Conservation (phyloP, 1,284 basidiomycete species). For the Cerioporus squamosus region DNA sequence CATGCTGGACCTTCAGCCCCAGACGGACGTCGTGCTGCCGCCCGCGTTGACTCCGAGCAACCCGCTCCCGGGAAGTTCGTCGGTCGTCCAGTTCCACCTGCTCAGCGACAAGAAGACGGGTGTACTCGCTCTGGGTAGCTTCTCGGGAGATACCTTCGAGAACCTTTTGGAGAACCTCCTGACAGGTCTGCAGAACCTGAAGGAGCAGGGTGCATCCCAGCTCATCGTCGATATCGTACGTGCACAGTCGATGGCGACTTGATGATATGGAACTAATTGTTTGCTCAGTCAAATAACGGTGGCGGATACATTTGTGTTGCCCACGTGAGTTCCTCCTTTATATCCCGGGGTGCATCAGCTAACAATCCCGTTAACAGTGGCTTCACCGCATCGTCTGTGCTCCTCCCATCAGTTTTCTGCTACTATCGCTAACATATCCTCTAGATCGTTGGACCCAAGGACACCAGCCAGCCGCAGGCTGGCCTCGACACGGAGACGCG, state of each 20-base stretch:
- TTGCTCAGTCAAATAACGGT: constrained; percentile 57
- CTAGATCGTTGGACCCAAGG: constrained; percentile 58
- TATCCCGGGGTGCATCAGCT: background rate
- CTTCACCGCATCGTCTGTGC: constrained; percentile 60
- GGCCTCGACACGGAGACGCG: constrained; percentile 58
- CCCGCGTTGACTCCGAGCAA: constrained; percentile 46
- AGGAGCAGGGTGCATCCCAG: constrained; percentile 51
- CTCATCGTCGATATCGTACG: constrained; percentile 59
- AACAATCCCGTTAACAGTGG: constrained; percentile 46
- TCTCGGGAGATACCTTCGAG: constrained; percentile 49
- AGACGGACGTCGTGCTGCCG: constrained; percentile 55
- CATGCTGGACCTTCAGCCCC: constrained; percentile 50
- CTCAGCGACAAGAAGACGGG: constrained; percentile 59
- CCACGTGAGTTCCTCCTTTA: constrained; percentile 44
- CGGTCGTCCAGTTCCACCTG: constrained; percentile 59
- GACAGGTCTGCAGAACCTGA: constrained; percentile 52
- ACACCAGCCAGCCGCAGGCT: constrained; percentile 58
- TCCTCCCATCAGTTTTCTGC: background rate
- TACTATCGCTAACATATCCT: background rate
- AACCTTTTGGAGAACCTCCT: constrained; percentile 49
- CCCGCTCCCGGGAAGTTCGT: constrained; percentile 48
- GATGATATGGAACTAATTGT: background rate
- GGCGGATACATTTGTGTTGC: constrained; percentile 67
- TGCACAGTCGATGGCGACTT: background rate
- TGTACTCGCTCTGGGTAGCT: constrained; percentile 63